Percentiles rank a stretch among this genome's conserved stretches.
Evolutionary conservation across 208 protist genomes (phyloP).

Genomic region (Strigomonas culicis): DNA sequence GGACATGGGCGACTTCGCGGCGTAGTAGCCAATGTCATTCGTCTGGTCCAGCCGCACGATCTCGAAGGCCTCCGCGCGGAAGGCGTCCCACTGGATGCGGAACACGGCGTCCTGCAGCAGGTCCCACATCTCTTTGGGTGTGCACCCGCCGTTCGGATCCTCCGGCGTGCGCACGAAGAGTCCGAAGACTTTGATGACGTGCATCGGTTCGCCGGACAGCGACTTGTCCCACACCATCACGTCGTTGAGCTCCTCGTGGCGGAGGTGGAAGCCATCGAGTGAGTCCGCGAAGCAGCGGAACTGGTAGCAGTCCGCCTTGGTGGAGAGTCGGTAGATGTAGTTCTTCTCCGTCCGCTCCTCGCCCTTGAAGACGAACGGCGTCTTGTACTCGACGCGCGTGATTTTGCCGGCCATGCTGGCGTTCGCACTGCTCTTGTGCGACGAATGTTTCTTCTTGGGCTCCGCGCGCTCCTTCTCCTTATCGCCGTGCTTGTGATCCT

Average conservation of each 20-base stretch:
- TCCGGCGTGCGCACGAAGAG: neutral
- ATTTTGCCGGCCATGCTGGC: neutral
- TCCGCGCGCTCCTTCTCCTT: neutral
- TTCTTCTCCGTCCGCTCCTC: conserved; percentile 9
- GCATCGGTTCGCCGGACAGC: conserved; percentile 55
- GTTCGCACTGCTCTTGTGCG: neutral
- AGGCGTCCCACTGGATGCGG: conserved; percentile 72
- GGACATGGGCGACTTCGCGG: conserved; percentile 66
- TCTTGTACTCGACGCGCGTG: conserved; percentile 36
- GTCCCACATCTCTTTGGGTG: conserved; percentile 62
- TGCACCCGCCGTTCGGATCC: conserved; percentile 12
- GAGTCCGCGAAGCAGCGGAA: conserved; percentile 78
- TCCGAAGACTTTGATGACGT: conserved; percentile 82
- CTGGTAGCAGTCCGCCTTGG: conserved; percentile 48
- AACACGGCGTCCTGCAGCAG: conserved; percentile 84
- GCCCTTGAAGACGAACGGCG: conserved; percentile 59
- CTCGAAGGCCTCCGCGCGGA: conserved; percentile 66
- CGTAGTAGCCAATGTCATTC: conserved; percentile 93
- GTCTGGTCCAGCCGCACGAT: conserved; percentile 54
- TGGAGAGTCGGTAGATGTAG: conserved; percentile 51
- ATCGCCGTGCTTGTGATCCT: neutral
- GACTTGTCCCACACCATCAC: conserved; percentile 72
- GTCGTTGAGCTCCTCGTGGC: conserved; percentile 42
- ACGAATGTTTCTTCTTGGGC: neutral
- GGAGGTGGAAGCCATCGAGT: conserved; percentile 64